phyloP scores from a whole-genome alignment of 257 asterid genomes.

The Ocimum tenuiflorum region DNA sequence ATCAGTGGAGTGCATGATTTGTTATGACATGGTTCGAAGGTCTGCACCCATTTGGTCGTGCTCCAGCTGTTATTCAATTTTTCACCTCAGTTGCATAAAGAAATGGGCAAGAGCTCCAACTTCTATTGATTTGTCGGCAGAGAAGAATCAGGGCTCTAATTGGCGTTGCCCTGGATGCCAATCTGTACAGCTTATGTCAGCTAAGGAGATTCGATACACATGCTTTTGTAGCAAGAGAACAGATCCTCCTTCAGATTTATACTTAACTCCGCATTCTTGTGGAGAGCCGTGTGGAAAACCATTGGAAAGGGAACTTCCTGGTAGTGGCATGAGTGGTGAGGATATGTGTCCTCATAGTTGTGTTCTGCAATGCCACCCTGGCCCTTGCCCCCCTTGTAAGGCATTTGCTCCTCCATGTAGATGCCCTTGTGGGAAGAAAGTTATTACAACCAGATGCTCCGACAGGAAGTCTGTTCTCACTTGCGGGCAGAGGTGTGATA shows the following conservation, averaged over 20 bases:
- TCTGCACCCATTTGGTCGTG: conserved; percentile 92
- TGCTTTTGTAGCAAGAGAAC: conserved; percentile 90
- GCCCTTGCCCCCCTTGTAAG: conserved; percentile 98
- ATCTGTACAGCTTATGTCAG: conserved; percentile 76
- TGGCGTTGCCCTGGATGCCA: conserved; percentile 99
- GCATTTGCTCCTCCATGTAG: conserved; percentile 84
- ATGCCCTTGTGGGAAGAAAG: conserved; percentile 94
- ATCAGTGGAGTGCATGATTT: conserved; percentile 94
- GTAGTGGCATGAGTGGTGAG: conserved; percentile 49
- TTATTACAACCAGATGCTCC: conserved; percentile 81
- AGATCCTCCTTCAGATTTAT: conserved; percentile 86
- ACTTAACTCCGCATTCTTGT: conserved; percentile 96
- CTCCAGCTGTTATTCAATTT: conserved; percentile 84
- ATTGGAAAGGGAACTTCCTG: conserved; percentile 69
- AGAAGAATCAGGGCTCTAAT: conserved; percentile 74
- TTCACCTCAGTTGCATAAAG: conserved; percentile 77
- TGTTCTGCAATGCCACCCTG: conserved; percentile 98
- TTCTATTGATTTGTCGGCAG: conserved; percentile 70
- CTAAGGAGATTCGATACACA: conserved; percentile 67
- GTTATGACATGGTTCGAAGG: conserved; percentile 94
- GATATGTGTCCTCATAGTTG: conserved; percentile 88
- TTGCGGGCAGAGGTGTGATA: conserved; percentile 80
- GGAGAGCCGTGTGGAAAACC: conserved; percentile 93
- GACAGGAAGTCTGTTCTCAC: conserved; percentile 78
- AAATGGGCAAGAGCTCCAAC: conserved; percentile 99